Evolutionary conservation across 164 flowering plant species (phyloP), one percentile per base, ranked within the genome.

Genomic region (Piper betle): DNA sequence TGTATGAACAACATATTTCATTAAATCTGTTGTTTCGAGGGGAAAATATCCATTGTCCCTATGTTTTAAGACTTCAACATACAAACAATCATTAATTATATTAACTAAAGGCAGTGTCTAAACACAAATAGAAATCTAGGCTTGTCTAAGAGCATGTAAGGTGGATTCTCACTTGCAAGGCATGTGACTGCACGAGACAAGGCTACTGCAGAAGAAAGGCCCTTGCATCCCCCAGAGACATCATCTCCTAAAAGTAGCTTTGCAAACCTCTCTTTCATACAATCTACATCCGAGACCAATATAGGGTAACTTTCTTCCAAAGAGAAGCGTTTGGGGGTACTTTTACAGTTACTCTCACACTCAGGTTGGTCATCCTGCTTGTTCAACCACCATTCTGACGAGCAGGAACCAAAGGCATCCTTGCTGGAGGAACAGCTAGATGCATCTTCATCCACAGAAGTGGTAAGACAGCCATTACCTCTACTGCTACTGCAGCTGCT

Each of bases 221-320:
- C 97, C 59, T 78, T 76, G 60, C 72, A 8, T 16, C 99, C 99
- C 58, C 99, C 99, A 0, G 91, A 81, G 18, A 80, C 41, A 79
- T 93, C 99, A 63, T 90, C 99, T 17, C 97, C 99, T 65, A 93
- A 59, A 61, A 93, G 72, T 37, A 93, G 78, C 74, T 82, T 87
- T 33, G 97, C 74, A 66, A 93, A 90, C 66, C 70, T 84, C 64
- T 90, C 97, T 69, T 86, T 93, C 96, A 90, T 86, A 42, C 77
- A 66, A 7, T 86, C 91, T 5, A 88, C 77, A 74, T 90, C 97
- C 40, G 84, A 72, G 67, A 59, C 48, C 37, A 69, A 73, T 64
- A 68, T 37, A 15, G 62, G 57, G 63, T 73, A 74, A 53, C 68
- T 54, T 39, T 74, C 69, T 66, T 82, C 78, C 55, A 77, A 61